Base-by-base conservation (phyloP, 2,329 filamentous ascomycete genomes). In the Fusarium secorum region DNA sequence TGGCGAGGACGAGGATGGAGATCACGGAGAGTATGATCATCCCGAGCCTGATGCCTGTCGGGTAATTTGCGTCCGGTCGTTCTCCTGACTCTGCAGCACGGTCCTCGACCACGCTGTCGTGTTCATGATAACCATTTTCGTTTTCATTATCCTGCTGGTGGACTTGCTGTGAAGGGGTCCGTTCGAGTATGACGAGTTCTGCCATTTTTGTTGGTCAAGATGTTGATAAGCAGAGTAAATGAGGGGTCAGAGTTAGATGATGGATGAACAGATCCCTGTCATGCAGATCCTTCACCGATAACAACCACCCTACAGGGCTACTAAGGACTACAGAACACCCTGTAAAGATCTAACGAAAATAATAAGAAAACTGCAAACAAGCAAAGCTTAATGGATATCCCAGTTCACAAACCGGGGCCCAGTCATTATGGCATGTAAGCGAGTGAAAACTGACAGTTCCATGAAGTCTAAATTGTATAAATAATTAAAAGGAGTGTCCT, bases 1-100 rank as follows among this genome's bases (percentile, higher is more conserved):
- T 67, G 11, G 65, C 67, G 4, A 74, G 53, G 5, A 73, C 14
- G 11, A 71, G 69, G 9, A 68, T 49, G 4, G 53, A 39, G 0
- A 30, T 5, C 3, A 68, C 18, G 0, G 55, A 65, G 8, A 71
- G 22, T 26, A 71, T 66, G 5, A 53, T 58, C 2, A 71, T 14
- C 56, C 68, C 68, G 10, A 71, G 20, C 1, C 38, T 54, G 4
- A 57, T 2, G 0, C 60, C 69, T 2, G 32, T n/a, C 22, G 69
- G 68, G 26, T 66, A 71, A 3, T 32, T 24, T 11, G 1, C n/a
- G 0, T 28, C 53, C 0, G 28, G 2, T 1, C 18, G 28, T 6
- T 32, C 20, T 2, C 14, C 4, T 18, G 22, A 11, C 13, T 4
- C n/a, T 7, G 24, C 1, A 1, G 5, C 18, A 24, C 22, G 1